Conservation (phyloP, 2,329 filamentous ascomycete genomes). For the Fusarium nisikadoi region DNA sequence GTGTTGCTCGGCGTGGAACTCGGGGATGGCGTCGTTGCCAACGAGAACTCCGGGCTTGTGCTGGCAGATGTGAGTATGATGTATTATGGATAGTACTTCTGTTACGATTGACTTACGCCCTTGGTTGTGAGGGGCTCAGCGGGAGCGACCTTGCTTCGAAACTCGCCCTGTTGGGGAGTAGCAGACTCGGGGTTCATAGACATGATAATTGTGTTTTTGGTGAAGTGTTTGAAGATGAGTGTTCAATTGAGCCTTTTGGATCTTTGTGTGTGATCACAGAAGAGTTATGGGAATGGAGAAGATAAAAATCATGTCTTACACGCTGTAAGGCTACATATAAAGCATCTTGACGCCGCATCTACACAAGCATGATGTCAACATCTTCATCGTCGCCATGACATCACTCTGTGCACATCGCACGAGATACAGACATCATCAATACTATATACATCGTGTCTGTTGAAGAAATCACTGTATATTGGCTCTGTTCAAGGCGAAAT, state of each 20-base stretch:
- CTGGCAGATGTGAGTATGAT: conserved; percentile 52
- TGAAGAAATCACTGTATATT: not conserved
- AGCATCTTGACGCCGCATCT: not conserved
- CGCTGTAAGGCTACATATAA: conserved; percentile 15
- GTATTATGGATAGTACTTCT: not conserved
- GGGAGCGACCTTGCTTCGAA: conserved; percentile 61
- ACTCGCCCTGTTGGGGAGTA: conserved; percentile 63
- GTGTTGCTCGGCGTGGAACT: conserved; percentile 71
- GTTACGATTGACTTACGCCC: conserved; percentile 58
- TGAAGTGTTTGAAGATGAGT: not conserved
- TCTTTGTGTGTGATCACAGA: not conserved
- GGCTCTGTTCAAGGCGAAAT: not conserved
- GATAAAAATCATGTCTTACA: not conserved
- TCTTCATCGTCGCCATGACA: conserved; percentile 25
- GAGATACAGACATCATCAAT: conserved; percentile 5
- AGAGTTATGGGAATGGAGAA: not conserved
- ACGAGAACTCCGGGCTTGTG: conserved; percentile 71
- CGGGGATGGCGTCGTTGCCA: conserved; percentile 67
- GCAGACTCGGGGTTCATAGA: conserved; percentile 64
- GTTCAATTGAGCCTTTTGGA: not conserved
- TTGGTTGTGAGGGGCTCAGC: conserved; percentile 63
- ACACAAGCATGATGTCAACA: conserved; percentile 30
- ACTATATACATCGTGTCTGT: not conserved
- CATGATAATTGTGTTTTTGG: conserved; percentile 47
- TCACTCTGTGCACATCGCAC: not conserved